Evolutionary conservation across 2,329 filamentous ascomycete genomes (phyloP).

Genomic region (Malbranchea cinnamomea): DNA sequence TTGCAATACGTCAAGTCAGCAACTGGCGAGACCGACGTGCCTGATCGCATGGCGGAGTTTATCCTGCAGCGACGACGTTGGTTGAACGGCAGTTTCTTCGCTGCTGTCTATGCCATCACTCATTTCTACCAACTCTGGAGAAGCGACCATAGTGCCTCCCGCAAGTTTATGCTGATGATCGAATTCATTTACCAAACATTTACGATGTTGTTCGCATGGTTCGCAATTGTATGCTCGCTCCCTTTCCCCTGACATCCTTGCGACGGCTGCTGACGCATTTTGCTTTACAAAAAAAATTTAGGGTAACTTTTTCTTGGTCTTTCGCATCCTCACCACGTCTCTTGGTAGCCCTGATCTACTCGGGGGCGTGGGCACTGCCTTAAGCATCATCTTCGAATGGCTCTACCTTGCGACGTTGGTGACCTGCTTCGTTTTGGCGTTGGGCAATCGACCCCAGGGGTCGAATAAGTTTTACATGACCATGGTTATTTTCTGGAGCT

Average conservation of each 20-base stretch:
- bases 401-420: conserved; percentile 83
- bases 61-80: conserved; percentile 91
- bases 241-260: not conserved
- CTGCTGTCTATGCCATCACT: conserved; percentile 82
- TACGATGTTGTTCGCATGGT: conserved; percentile 98
- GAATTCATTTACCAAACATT: conserved; percentile 89
- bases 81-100: conserved; percentile 97
- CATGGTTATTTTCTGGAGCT: conserved; percentile 97
- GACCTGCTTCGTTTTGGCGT: conserved; percentile 84
- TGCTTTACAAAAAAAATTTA: no score
- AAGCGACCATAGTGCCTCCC: conserved; percentile 71
- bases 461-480: conserved; percentile 88
- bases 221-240: conserved; percentile 52
- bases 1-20: conserved; percentile 97
- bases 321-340: conserved; percentile 87
- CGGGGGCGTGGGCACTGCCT: conserved; percentile 59
- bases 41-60: conserved; percentile 83
- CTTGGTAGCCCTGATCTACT: conserved; percentile 56
- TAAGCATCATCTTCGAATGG: conserved; percentile 91
- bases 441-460: conserved; percentile 89
- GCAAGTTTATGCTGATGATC: conserved; percentile 79
- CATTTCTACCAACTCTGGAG: conserved; percentile 96
- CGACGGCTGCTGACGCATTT: no score
- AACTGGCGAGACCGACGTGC: conserved; percentile 92
- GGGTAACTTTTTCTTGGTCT: conserved; percentile 97